phyloP scores from a whole-genome alignment of 495 filamentous ascomycete genomes.

The Talaromyces ruber region DNA sequence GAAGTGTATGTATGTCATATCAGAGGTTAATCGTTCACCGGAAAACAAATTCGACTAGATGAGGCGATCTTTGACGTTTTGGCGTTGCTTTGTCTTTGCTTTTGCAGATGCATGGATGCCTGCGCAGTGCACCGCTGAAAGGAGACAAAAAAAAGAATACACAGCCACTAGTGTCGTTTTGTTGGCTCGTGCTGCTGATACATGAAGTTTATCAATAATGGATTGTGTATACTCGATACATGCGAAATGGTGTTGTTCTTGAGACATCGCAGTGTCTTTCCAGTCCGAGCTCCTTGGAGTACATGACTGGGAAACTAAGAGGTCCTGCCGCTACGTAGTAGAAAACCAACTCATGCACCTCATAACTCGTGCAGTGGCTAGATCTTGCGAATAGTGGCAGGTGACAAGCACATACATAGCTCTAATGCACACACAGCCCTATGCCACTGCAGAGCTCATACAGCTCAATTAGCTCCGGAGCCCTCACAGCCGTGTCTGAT shows the following conservation, averaged over 20 bases:
- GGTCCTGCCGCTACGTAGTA: not conserved
- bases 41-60: not conserved
- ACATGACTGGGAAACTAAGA: not conserved
- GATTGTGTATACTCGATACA: not conserved
- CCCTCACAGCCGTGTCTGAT: not conserved
- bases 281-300: not conserved
- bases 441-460: not conserved
- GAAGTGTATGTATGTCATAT: not conserved
- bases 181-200: not conserved
- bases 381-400: not conserved
- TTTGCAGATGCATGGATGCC: not conserved
- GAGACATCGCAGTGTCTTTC: not conserved
- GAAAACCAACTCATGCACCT: not conserved
- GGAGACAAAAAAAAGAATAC: not conserved
- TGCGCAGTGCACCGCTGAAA: not conserved
- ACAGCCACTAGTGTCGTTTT: not conserved
- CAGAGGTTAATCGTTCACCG: not conserved
- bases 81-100: not conserved
- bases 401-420: not conserved
- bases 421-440: slow-evolving; percentile 1
- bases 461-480: not conserved
- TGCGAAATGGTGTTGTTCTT: not conserved
- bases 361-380: not conserved
- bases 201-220: not conserved
- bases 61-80: not conserved